phyloP scores from a whole-genome alignment of 768 basidiomycete species.

The Strobilomyces confusus region DNA sequence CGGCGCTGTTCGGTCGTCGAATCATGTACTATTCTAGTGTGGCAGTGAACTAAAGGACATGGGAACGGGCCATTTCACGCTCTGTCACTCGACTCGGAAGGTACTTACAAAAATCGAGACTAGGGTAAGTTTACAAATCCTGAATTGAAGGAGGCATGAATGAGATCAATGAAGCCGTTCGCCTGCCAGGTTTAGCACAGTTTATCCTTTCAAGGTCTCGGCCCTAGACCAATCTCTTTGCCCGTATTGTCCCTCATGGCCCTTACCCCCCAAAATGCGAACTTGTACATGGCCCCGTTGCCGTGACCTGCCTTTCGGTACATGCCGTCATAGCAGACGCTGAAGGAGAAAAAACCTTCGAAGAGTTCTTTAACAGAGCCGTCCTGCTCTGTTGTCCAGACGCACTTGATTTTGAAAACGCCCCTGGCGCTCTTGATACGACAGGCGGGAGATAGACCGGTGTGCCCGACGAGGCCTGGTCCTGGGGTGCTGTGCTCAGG shows the following conservation, averaged over 20 bases:
- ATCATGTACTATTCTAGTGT: no score
- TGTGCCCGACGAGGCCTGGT: conserved; percentile 29
- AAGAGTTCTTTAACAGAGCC: conserved; percentile 32
- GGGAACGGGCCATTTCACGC: no score
- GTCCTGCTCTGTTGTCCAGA: conserved; percentile 28
- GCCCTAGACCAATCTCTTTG: conserved; percentile 33
- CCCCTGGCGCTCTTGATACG: conserved; percentile 35
- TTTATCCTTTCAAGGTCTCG: conserved; percentile 10
- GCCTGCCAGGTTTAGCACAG: neutral
- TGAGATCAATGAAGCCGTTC: neutral
- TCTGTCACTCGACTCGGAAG: no score
- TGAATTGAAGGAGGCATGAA: neutral
- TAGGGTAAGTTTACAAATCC: neutral
- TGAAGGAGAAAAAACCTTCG: conserved; percentile 38
- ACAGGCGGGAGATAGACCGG: conserved; percentile 22
- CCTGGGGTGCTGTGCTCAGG: conserved; percentile 20
- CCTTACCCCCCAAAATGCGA: conserved; percentile 38
- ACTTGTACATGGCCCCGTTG: conserved; percentile 24
- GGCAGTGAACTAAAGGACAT: no score
- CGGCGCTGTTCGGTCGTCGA: no score
- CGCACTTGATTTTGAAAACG: conserved; percentile 33
- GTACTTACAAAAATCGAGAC: no score
- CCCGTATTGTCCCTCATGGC: conserved; percentile 32
- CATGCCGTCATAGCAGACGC: conserved; percentile 31
- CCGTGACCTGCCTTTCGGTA: conserved; percentile 37